Evolutionary conservation across 495 filamentous ascomycete species (phyloP), one percentile per base, ranked within the genome.

Genomic region (Lophiostoma macrostomum): DNA sequence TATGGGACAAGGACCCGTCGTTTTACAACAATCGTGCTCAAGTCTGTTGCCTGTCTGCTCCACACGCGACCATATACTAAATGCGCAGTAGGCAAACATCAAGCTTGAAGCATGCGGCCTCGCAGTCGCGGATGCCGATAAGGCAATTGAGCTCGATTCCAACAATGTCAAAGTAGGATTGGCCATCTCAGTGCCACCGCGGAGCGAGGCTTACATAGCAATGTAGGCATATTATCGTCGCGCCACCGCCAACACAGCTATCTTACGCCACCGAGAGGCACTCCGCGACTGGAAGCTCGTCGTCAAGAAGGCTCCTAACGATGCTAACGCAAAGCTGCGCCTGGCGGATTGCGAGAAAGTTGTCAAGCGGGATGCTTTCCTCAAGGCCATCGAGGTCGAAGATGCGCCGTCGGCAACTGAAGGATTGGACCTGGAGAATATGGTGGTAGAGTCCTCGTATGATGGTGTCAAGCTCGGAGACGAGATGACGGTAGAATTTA

Each of bases 11-110:
- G 58, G 86, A 96, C 52, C 86, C 90, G 1, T 85, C 89, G 5
- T 96, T 88, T 73, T 97, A 85, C 75, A 86, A 87, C 62, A 99
- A 99, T 72, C 73, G 93, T 63, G 91, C 94, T 30, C 91, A 96
- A 79, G 91, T 95, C 68, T 50, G 79, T 72, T 39, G 35, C 53
- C 32, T 41, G 48, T 27, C 50, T 19, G 41, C 36, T 31, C 38
- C 24, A 27, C 54, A 50, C 40, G 51, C 29, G 51, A 48, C 46
- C 44, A 40, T 11, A 7, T 27, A 27, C 34, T 54, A 8, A 53
- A 24, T 18, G n/a, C 22, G n/a, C 4, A 14, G 10, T 67, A 95
- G 88, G 86, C 88, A 47, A 80, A 99, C 67, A 90, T 96, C 69
- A 97, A 96, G 76, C 82, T 91, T 44, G 93, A 99, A 72, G 78